Conservation (phyloP, 768 basidiomycete genomes). For the Pisolithus tinctorius region DNA sequence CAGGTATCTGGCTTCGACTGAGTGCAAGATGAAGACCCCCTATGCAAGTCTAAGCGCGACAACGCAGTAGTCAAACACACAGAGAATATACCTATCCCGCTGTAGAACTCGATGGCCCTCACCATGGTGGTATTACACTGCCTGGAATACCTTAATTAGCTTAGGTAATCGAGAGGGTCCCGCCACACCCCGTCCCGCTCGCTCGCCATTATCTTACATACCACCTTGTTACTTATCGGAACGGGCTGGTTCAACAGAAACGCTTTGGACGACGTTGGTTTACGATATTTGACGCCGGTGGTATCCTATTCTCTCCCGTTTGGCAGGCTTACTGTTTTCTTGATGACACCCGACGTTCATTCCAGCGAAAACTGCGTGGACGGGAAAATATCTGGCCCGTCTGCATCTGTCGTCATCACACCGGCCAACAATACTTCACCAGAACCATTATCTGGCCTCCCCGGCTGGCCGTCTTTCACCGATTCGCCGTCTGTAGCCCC, state of each 20-base stretch:
- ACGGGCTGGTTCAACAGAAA: too few species aligned
- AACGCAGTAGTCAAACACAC: neutral
- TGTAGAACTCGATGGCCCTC: conserved; percentile 60
- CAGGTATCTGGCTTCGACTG: conserved; percentile 40
- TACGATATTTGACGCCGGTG: neutral
- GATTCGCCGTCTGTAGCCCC: conserved; percentile 10
- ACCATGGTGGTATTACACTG: neutral
- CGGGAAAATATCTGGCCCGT: conserved; percentile 1
- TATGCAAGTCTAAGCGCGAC: conserved; percentile 20
- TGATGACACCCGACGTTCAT: neutral
- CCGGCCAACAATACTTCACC: conserved; percentile 7
- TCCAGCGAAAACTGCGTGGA: conserved; percentile 1
- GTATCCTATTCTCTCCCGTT: neutral
- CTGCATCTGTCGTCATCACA: conserved; percentile 7
- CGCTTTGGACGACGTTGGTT: neutral
- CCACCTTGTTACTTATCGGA: too few species aligned
- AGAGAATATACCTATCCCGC: conserved; percentile 61
- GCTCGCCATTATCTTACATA: too few species aligned
- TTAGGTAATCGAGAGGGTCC: too few species aligned
- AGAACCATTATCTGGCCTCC: conserved; percentile 8
- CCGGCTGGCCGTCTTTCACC: conserved; percentile 12
- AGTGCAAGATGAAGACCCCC: conserved; percentile 73
- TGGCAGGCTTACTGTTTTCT: neutral
- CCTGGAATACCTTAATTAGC: too few species aligned
- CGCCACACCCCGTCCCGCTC: too few species aligned